Evolutionary conservation across 1,139 yeast species (phyloP), one percentile per base, ranked within the genome.

Genomic region (Hemisphaericaspora xylanilytica): DNA sequence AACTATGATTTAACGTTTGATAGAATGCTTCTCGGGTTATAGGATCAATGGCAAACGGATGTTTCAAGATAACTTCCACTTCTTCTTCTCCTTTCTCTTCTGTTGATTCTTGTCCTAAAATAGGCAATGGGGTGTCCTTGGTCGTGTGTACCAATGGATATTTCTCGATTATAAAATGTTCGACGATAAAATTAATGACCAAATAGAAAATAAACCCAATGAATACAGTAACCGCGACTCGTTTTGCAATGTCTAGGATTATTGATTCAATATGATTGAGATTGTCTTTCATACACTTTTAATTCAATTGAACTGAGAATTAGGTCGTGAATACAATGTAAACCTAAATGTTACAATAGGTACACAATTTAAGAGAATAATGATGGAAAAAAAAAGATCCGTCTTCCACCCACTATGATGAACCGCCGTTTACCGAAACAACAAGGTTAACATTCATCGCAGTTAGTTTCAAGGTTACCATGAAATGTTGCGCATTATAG

Each of bases 1-100:
- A 64, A 44, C 74, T 69, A 46, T 61, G 67, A 49, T 69, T 70
- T 40, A 67, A 54, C 41, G 59, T 63, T 39, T 57, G 55, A 50
- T 69, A 70, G 47, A 69, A 65, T 14, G 46, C 29, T 17, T 30
- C 28, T 18, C 32, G 32, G 12, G 24, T 29, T 4, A 29, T 18
- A 17, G 18, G 15, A 29, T 29, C 32, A 29, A 29, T n/a, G 18
- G 4, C 32, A 29, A 29, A 17, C 3, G 32, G 32, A n/a, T 11
- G 32, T 29, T 29, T 29, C 6, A 29, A 29, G 10, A 10, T 12
- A 9, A 18, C 2, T 18, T 17, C 22, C 15, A 15, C 32, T 10
- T 29, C 32, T 17, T 29, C 32, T 17, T 17, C 10, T 11, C 8
- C 32, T 15, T 15, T 20, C 11, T 28, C 30, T 15, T 15, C 24